Base-by-base conservation (phyloP, 352 stramenopile genomes). In the Phytophthora vignae region DNA sequence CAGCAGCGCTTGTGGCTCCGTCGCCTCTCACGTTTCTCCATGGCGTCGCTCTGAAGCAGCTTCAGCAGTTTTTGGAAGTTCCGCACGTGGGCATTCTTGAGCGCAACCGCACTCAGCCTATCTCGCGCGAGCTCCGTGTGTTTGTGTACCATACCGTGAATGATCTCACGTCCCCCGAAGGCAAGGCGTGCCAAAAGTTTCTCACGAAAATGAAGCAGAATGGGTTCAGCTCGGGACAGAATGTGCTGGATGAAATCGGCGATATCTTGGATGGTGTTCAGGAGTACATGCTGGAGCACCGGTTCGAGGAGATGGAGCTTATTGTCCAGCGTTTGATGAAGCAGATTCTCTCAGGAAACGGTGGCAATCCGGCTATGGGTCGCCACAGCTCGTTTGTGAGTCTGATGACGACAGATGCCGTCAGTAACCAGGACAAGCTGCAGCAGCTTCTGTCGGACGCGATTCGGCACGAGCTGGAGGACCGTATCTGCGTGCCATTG, bases 241-340 rank as follows among this genome's bases (percentile, higher is more conserved):
- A 89, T 56, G 42, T 92, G 36, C 57, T 96, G 10, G 81, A 96
- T 59, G 85, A 92, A 60, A 81, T 94, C 12, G 89, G 85, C 6
- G 82, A 91, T 9, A 90, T 94, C 58, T 79, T 96, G 33, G 89
- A 96, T 54, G 85, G 78, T 40, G 84, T 96, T 9, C 89, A 96
- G 69, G 85, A 93, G 68, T 94, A 96, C 46, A 96, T 96, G 89
- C 82, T 96, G 3, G 85, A 94, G 63, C 87, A 96, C 54, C 87
- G 89, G 0, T 94, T 85, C 55, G 84, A 92, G 29, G 89, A 96
- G 54, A 94, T 96, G 85, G 74, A 81, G 25, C 60, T 73, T 5
- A 84, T 91, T 40, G 77, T 94, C 15, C 77, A 92, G 55, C 76
- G 85, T 25, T 61, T 93, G 46, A 78, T 94, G 59, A 84, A 90